These are phyloP conservation scores for Babesia ovis DNA, from an alignment of 169 alveolate species.

Conservation along the genomic window DNA sequence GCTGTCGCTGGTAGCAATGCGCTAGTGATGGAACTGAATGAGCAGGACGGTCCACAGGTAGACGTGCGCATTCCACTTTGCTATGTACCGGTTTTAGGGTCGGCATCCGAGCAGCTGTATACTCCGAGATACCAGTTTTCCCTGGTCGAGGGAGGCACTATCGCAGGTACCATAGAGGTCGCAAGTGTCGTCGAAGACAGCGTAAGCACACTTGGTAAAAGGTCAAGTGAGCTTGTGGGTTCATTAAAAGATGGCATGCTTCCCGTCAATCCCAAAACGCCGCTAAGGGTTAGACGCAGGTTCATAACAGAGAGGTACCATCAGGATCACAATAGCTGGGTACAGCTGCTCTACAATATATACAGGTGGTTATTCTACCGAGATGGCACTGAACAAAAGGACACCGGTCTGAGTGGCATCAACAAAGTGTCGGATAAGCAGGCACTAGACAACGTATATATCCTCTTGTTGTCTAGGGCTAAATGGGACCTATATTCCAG, in stretches of 20 bases:
- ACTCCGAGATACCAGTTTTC: conserved; percentile 49
- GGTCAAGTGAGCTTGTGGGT: neutral
- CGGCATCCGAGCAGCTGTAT: conserved; percentile 43
- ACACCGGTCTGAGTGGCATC: neutral
- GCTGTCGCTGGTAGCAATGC: neutral
- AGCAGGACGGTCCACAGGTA: neutral
- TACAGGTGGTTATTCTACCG: neutral
- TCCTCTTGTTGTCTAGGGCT: conserved; percentile 24
- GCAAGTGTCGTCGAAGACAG: conserved; percentile 17
- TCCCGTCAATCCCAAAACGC: neutral
- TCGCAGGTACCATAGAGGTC: conserved; percentile 36
- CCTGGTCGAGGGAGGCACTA: conserved; percentile 50
- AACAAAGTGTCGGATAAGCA: neutral
- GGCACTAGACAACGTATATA: conserved; percentile 43
- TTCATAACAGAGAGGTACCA: neutral
- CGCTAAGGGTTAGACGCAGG: conserved; percentile 2
- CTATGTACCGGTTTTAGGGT: conserved; percentile 44
- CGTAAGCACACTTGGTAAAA: neutral
- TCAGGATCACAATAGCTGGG: conserved; percentile 13
- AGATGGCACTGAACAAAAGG: neutral
- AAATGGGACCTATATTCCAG: conserved; percentile 50
- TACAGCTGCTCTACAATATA: neutral
- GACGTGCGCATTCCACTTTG: conserved; percentile 39
- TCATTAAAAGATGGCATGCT: neutral
- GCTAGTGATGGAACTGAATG: neutral